Base-by-base conservation (phyloP, 495 filamentous ascomycete species). In the Penicillium arizonense region DNA sequence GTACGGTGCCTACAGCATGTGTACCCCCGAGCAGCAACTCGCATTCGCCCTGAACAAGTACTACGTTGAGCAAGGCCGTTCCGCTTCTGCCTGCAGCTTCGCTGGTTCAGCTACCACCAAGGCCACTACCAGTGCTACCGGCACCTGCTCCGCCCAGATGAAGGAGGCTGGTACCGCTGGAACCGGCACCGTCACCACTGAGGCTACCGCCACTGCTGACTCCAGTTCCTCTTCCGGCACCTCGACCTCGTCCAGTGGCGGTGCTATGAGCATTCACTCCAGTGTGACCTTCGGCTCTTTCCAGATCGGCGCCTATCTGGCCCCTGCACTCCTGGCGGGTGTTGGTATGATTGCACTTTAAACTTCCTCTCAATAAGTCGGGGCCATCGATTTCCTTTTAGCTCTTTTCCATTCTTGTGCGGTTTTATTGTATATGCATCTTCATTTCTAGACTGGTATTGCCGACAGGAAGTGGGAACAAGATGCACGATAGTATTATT, bases 1-100 rank as follows among this genome's bases (percentile, higher is more conserved):
- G 20, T 98, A 95, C 68, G 94, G 94, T 44, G 85, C 89, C 5
- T 97, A 91, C 75, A 83, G 85, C 70, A 95, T 96, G 89, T 98
- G 94, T 78, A 80, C 78, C 58, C 54, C 83, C 57, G 82, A 77
- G 55, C 78, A 96, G 69, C 81, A 94, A 72, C 83, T 97, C 21
- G 85, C 83, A 45, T 96, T 85, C 65, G 87, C 84, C 30, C 78
- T 97, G 56, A 86, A 96, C 74, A 69, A 77, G 51, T 98, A 96
- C 78, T 94, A 92, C 72, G 67, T 77, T 13, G 74, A 75, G 62
- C 85, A 90, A 74, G 54, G 53, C 49, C 65, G 65, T 7, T 74
- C 67, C 45, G 63, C 72, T 18, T 65, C 69, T 34, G 87, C 91
- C 24, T 98, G 94, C 66, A 77, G 84, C 72, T 98, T 96, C 73